Conservation (phyloP, 257 asterid genomes). For the Rubia yunnanensis region DNA sequence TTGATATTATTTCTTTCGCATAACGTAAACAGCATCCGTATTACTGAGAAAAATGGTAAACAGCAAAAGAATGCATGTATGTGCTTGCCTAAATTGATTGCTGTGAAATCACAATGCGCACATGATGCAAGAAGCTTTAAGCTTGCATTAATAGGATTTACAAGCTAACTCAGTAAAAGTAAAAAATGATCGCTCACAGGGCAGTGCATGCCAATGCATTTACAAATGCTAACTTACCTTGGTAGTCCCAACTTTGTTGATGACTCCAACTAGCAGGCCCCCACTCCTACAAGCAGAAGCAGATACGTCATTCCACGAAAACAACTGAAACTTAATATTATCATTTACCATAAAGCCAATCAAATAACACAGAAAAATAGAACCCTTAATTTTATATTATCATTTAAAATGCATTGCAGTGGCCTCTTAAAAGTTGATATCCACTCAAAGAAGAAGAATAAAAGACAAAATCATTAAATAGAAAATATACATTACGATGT, state of each 20-base stretch:
- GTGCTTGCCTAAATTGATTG: background rate
- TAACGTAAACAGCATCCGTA: background rate
- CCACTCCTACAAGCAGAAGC: conserved; percentile 48
- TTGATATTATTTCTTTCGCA: background rate
- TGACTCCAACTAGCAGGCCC: conserved; percentile 70
- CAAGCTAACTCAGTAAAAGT: background rate
- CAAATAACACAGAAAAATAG: background rate
- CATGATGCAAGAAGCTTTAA: background rate
- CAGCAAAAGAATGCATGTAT: background rate
- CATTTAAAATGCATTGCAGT: background rate
- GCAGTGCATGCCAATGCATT: conserved; percentile 4
- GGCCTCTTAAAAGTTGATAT: too few species aligned
- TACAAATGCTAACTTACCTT: conserved; percentile 40
- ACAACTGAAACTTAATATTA: background rate
- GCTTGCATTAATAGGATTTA: background rate
- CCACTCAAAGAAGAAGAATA: too few species aligned
- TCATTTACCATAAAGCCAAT: background rate
- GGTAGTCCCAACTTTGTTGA: conserved; percentile 71
- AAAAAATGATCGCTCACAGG: background rate
- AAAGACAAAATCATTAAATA: too few species aligned
- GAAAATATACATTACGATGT: too few species aligned
- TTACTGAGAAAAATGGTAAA: background rate
- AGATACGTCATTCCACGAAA: conserved; percentile 6
- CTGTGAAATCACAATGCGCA: background rate
- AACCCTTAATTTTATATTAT: too few species aligned